Conservation (phyloP, 345 rosid species). For the Pugionium dolabratum region DNA sequence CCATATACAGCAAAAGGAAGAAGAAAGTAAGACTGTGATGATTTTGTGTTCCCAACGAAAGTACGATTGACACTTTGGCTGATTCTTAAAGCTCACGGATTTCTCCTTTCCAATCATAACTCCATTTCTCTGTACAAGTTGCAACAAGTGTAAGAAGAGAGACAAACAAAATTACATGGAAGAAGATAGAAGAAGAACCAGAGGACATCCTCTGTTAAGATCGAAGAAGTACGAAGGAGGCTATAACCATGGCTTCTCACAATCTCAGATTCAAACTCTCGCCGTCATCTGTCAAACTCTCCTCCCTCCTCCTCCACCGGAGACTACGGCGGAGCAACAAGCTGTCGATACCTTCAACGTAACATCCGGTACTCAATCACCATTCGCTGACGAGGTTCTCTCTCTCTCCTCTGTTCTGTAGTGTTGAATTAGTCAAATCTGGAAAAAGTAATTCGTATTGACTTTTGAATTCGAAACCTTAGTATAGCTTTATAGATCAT, state of each 20-base stretch:
- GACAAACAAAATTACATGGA: slow-evolving; percentile 13
- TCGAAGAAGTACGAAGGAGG: slow-evolving; percentile 40
- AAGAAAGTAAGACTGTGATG: not conserved
- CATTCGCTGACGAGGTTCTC: slow-evolving; percentile 65
- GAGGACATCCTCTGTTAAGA: slow-evolving; percentile 57
- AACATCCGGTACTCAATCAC: slow-evolving; percentile 60
- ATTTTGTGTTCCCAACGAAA: not conserved
- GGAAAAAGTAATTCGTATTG: not conserved
- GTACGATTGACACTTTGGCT: not conserved
- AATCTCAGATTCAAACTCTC: slow-evolving; percentile 60
- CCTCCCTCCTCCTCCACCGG: slow-evolving; percentile 43
- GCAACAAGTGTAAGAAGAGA: not conserved
- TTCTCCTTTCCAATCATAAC: slow-evolving; percentile 6
- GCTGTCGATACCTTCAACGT: slow-evolving; percentile 44
- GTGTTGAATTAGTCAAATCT: not conserved
- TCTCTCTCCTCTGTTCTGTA: not conserved
- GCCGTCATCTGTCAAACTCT: slow-evolving; percentile 61
- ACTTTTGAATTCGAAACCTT: slow-evolving; percentile 1
- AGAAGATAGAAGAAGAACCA: slow-evolving; percentile 33
- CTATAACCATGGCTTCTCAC: slow-evolving; percentile 69
- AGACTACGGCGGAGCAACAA: not conserved
- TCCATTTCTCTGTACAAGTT: not conserved
- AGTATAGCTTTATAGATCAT: not conserved
- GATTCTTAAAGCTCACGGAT: slow-evolving; percentile 25
- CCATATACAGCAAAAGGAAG: not conserved